Base-by-base conservation (phyloP, 805 yeast species). In the Monosporozyma servazzii region DNA sequence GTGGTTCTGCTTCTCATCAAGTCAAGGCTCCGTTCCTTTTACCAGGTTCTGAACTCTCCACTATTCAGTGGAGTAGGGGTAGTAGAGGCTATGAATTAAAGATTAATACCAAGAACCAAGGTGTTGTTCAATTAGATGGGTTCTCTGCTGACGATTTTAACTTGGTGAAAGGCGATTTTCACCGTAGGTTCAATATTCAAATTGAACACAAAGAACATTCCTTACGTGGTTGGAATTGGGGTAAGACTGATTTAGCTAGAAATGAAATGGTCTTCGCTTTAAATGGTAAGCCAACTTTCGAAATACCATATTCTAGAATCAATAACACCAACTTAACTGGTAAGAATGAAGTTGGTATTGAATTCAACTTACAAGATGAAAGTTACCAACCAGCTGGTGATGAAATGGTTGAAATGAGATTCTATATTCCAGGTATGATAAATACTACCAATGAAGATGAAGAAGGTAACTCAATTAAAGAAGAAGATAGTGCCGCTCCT, bases 181-280 rank as follows among this genome's bases (percentile, higher is more conserved):
- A 86, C 63, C 75, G 89, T 58, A 79, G 85, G 62, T 88, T 89
- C 68, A 75, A 74, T 51, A 73, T 87, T 43, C 78, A 79, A 51
- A 75, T 93, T 53, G 98, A 93, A 60, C 84, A 78, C 55, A 81
- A 77, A 61, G 98, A 91, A 61, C 99, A 93, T 69, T 86, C 96
- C 4, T 73, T 93, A 57, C 80, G 96, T 71, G 99, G 99, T 31
- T 93, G 99, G 99, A 93, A 93, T 70, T 93, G 99, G 99, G 99
- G 99, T 50, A 82, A 84, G 56, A 76, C 91, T 15, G 96, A 90
- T 66, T 79, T 93, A 65, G 96, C 95, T 20, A 80, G 96, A 67
- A 87, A 88, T 60, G 99, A 93, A 68, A 74, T 93, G 67, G 80
- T 88, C 29, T 90, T 93, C 70, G 81, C 82, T 52, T 82, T 90